Base-by-base conservation (phyloP, 257 asterid genomes). In the Solanum megistacrolobum region DNA sequence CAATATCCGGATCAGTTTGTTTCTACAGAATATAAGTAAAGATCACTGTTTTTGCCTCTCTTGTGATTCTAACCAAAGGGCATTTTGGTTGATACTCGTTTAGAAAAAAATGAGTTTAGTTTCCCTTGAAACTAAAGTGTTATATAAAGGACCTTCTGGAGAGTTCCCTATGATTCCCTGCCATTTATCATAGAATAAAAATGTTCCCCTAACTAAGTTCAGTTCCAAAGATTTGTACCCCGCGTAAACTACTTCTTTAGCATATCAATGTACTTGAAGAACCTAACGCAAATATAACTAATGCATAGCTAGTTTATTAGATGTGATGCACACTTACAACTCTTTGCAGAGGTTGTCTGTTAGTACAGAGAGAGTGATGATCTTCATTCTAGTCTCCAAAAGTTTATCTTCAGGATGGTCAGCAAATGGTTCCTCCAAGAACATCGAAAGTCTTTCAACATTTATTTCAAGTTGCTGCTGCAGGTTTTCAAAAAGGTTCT, bases 401-500 rank as follows among this genome's bases (percentile, higher is more conserved):
- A 93, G 46, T 23, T 86, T 23, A 3, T 87, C 88, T 25, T 83
- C 86, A 4, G 82, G 2, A 65, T 84, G 89, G 5, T 36, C 16
- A 13, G 83, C 89, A 90, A 94, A 90, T 4, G 89, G 91, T 89
- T 91, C 90, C 27, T 87, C 94, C 48, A 93, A 73, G 89, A 39
- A 39, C 94, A 88, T 90, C 6, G 95, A 93, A 48, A 94, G 92
- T 55, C 89, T 87, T 79, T 93, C 97, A 34, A 92, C 38, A 87
- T 92, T 92, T 14, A 85, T 86, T 89, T 92, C 95, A 13, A 94
- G 94, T 86, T 92, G 95, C 83, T 93, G 94, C 84, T 94, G 96
- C 86, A 89, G 95, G 87, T 92, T 89, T 93, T 94, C 95, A 13
- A 94, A 94, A 74, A 94, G 93, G 88, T 90, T 88, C 91, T 93